Base-by-base conservation (phyloP, 2,329 filamentous ascomycete species). In the Polychaeton citri region DNA sequence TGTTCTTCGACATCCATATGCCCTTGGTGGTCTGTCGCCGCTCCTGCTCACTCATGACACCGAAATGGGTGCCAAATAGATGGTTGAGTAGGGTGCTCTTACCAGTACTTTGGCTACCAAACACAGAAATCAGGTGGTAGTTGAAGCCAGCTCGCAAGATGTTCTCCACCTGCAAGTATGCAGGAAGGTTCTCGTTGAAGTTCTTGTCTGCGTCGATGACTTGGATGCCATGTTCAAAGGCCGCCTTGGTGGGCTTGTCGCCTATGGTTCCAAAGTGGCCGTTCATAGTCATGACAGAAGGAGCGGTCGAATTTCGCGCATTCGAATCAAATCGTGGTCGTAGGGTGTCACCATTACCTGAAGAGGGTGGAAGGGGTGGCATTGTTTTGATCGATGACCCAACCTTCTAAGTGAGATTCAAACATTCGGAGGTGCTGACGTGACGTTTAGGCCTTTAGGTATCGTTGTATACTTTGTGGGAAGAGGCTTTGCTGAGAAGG, bases 1-100 rank as follows among this genome's bases (percentile, higher is more conserved):
- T 94, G 64, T 96, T 96, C 68, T 94, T 93, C 45, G 87, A 93
- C 80, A 98, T 81, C 90, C 90, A 98, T 58, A 98, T 98, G 55
- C 90, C 90, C 68, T 96, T 98, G 31, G 90, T 98, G 0, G 90
- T 98, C 69, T 98, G 90, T 43, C 86, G 79, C 45, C 90, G 76
- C 60, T 95, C 86, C 43, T 77, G 72, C 69, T 98, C 90, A 50
- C 85, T 84, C 90, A 98, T 98, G 57, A 98, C 88, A 48, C 85
- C 88, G 65, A 98, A 98, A 38, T 87, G 73, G 47, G 90, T 98
- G 44, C 85, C 84, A 58, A 98, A 98, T 38, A 98, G 77, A 62
- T 88, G 72, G 66, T 98, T 98, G 45, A 98, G 76, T 32, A 98
- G 72, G 5, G 90, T 98, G 32, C 90, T 96, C 66, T 98, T 98